phyloP scores from a whole-genome alignment of 306 rosid genomes.

The Arachis hypogaea region DNA sequence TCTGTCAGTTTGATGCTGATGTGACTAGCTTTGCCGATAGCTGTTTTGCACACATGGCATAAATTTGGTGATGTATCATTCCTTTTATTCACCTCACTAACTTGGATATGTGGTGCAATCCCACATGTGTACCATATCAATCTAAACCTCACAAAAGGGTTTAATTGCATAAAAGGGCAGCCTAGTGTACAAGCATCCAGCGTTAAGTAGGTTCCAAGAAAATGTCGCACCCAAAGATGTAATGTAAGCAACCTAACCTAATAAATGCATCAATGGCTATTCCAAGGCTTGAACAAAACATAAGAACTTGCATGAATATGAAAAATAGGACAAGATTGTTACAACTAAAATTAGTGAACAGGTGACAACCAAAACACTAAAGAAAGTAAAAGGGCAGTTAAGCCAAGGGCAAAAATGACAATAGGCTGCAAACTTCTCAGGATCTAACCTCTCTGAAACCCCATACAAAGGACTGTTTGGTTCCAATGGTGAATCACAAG shows the following conservation, averaged over 20 bases:
- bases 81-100: constrained; percentile 18
- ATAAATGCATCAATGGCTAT: too few relatives aligned
- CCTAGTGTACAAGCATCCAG: too few relatives aligned
- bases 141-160: constrained; percentile 11
- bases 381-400: constrained; percentile 4
- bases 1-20: constrained; percentile 19
- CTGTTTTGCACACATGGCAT: constrained; percentile 24
- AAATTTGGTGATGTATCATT: constrained; percentile 22
- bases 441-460: constrained; percentile 78
- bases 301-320: constrained; percentile 1
- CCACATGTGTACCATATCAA: neutral
- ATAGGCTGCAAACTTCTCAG: constrained; percentile 51
- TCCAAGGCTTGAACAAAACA: too few relatives aligned
- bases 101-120: constrained; percentile 1
- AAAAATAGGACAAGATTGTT: constrained; percentile 17
- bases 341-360: constrained; percentile 15
- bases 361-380: constrained; percentile 16
- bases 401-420: constrained; percentile 18
- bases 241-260: too few relatives aligned
- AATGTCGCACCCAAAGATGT: too few relatives aligned
- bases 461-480: constrained; percentile 98
- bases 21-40: neutral
- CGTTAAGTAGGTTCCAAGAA: too few relatives aligned
- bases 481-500: constrained; percentile 96
- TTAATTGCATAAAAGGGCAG: neutral